Evolutionary conservation across 2,329 filamentous ascomycete genomes (phyloP).

Genomic region (Cladosporium phlei): DNA sequence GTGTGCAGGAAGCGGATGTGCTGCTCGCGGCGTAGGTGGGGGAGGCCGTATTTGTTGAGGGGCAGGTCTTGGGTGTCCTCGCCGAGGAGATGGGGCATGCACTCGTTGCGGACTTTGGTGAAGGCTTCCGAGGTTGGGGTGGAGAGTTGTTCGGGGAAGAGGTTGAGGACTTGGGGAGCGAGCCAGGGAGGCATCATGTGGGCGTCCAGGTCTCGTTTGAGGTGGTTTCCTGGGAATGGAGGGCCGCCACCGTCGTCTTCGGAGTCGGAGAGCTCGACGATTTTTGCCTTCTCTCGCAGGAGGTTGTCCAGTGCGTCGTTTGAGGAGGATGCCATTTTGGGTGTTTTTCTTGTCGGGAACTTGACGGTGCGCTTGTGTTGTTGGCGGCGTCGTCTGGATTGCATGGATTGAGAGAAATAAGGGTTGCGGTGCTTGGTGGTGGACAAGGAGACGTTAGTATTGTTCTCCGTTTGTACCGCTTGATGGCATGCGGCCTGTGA

Average conservation of each 20-base stretch:
- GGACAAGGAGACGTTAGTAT: constrained; percentile 20
- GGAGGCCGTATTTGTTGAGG: constrained; percentile 66
- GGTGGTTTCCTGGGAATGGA: constrained; percentile 26
- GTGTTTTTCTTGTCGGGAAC: constrained; percentile 13
- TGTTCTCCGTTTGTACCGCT: constrained; percentile 16
- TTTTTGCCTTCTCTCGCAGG: constrained; percentile 22
- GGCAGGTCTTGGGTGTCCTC: constrained; percentile 41
- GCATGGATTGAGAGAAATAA: constrained; percentile 13
- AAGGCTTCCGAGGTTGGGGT: constrained; percentile 11
- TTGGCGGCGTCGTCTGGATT: constrained; percentile 5
- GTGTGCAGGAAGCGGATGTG: constrained; percentile 59
- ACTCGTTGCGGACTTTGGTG: constrained; percentile 15
- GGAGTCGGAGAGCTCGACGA: constrained; percentile 30
- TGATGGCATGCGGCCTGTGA: not conserved
- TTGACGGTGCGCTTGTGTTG: constrained; percentile 13
- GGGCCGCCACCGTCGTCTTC: constrained; percentile 27
- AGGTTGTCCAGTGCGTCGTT: constrained; percentile 27
- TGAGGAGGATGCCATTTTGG: constrained; percentile 11
- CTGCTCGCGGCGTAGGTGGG: constrained; percentile 61
- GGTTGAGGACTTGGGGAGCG: constrained; percentile 20
- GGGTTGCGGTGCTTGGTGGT: constrained; percentile 18
- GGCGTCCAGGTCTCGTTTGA: constrained; percentile 9
- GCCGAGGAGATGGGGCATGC: constrained; percentile 25
- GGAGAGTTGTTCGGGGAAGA: constrained; percentile 22
- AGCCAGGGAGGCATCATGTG: constrained; percentile 26